A percentile compares a stretch with the other conserved stretches of the same genome.
Conservation (phyloP, 164 flowering plant genomes). For the Annona cherimola region DNA sequence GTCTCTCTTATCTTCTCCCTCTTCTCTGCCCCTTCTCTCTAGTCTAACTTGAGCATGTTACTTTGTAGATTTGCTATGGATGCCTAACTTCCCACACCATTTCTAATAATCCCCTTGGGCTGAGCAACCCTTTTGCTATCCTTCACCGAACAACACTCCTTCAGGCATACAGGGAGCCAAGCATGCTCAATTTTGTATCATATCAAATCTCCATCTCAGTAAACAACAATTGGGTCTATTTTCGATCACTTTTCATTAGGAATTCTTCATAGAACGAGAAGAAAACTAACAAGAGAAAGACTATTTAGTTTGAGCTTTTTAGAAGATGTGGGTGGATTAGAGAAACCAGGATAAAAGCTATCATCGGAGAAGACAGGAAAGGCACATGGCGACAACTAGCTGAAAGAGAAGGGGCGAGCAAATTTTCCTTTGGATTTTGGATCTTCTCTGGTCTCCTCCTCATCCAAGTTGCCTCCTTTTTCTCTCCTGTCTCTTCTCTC, state of each 20-base stretch:
- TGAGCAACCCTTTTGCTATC: constrained; percentile 24
- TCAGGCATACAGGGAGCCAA: constrained; percentile 99
- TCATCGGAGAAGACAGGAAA: no score
- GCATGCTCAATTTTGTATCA: constrained; percentile 74
- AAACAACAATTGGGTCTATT: constrained; percentile 50
- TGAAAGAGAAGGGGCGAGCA: no score
- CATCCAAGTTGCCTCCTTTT: no score
- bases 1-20: no score
- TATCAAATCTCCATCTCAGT: constrained; percentile 61
- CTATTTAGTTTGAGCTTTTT: constrained; percentile 62
- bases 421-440: no score
- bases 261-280: constrained; percentile 32
- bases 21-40: constrained; percentile 8
- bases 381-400: no score
- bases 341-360: no score
- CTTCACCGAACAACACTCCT: constrained; percentile 50
- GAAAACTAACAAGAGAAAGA: constrained; percentile 36
- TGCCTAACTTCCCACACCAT: constrained; percentile 44
- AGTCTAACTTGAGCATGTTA: constrained; percentile 39
- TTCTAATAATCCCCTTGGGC: constrained; percentile 33
- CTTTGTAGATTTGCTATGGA: constrained; percentile 32
- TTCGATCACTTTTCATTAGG: constrained; percentile 52
- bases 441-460: no score
- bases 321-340: constrained; percentile 29
- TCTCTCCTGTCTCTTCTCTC: no score